Conservation (phyloP, 2,329 filamentous ascomycete genomes). For the Trichoderma sp. region DNA sequence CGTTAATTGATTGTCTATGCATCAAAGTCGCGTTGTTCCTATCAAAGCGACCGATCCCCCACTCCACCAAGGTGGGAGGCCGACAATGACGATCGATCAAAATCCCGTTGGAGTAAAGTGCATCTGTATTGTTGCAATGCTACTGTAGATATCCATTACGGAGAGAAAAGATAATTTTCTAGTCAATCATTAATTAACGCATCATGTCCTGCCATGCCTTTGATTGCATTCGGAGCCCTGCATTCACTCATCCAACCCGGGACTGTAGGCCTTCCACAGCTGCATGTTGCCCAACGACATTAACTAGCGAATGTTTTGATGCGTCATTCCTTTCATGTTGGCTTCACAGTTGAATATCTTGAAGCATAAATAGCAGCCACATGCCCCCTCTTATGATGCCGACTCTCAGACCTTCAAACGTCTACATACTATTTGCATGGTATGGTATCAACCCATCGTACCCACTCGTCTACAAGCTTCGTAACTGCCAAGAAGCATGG, state of each 20-base stretch:
- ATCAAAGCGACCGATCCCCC: background rate
- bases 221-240: background rate
- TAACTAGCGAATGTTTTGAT: background rate
- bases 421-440: too few relatives aligned
- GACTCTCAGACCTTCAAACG: background rate
- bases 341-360: background rate
- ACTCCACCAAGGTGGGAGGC: background rate
- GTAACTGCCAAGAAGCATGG: background rate
- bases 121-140: background rate
- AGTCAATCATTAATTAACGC: background rate
- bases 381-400: background rate
- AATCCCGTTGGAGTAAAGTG: background rate
- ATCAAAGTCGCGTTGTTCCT: background rate
- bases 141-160: background rate
- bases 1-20: background rate
- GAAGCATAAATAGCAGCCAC: background rate
- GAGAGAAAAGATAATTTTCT: background rate
- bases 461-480: background rate
- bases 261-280: background rate
- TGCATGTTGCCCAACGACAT: background rate
- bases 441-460: too few relatives aligned
- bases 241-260: background rate
- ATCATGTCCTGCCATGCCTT: background rate
- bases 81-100: background rate
- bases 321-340: background rate